Base-by-base conservation (phyloP, 768 basidiomycete genomes). In the Trametes villosa region DNA sequence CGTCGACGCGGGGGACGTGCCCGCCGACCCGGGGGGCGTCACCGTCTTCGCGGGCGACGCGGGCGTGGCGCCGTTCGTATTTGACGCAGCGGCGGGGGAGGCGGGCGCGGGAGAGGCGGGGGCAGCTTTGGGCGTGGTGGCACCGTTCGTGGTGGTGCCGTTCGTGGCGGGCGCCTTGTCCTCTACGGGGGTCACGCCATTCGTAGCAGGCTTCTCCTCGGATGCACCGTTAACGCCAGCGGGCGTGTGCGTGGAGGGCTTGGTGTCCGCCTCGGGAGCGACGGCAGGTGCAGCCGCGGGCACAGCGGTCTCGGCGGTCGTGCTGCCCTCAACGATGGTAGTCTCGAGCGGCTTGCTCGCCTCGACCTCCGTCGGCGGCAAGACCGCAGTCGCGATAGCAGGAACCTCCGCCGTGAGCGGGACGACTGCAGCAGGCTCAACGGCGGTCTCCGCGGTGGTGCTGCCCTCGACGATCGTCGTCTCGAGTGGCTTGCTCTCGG, bases 401-500 rank as follows among this genome's bases (percentile, higher is more conserved):
- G 51, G 45, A 3, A 60, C 59, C 17, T 59, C 60, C 50, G 58
- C 52, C 3, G 64, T 64, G 1, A 63, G 59, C 41, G 65, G 51
- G 29, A 56, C 60, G 13, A 46, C 40, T 24, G 42, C 42, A 11
- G 42, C 60, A 15, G 27, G 27, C 52, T 41, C 46, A n/a, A 52
- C 61, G 7, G 46, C 58, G 22, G 55, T 44, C 47, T 49, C 56
- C 3, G 31, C 48, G 8, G 63, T 59, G n/a, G 64, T 41, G 46
- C 59, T 52, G 46, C 59, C 64, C 52, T 69, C 65, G 27, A 69
- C 64, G 30, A 68, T 42, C 3, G 58, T 61, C 9, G 63, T 62
- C 51, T 63, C 64, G n/a, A 63, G 64, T 26, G 56, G 49, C 55
- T 60, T 65, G 20, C 58, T 47, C 58, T 59, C 59, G 9, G 59